Base-by-base conservation (phyloP, 306 rosid species). In the Gastrolobium bilobum region DNA sequence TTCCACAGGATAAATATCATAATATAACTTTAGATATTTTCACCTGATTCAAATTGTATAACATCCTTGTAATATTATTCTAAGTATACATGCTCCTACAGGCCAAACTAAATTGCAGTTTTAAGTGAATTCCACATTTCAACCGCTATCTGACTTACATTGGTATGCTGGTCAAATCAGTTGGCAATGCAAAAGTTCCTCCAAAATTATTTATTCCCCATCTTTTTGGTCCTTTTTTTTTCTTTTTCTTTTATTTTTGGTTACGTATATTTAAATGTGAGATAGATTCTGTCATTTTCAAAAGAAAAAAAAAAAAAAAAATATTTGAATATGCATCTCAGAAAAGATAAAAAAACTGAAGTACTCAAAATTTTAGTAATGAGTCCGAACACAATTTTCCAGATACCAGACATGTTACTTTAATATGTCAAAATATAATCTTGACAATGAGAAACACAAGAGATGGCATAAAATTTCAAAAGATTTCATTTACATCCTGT, bases 401-500 rank as follows among this genome's bases (percentile, higher is more conserved):
- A 62, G 68, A 47, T 10, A 63, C 70, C 43, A 75, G 5, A 54
- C 73, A 77, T 67, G 57, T 14, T 20, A 59, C 29, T 30, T 60
- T 54, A 30, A 63, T 13, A 56, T 5, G 66, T 62, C 20, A 53
- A 76, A 48, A 78, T 42, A 60, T 46, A 38, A 38, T 58, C 73
- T 56, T 63, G 48, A 67, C 69, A n/a, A 47, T 39, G 37, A 58
- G 11, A 13, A 46, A 57, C 54, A 40, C 30, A 38, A 52, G 39
- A 39, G 61, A 38, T 46, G 20, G 33, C 34, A 68, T 26, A 5
- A 64, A 50, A 63, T 68, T 61, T 43, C 78, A 31, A 47, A 71
- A 79, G 73, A 58, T 60, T 61, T 65, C 39, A 53, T 74, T 70
- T 64, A 69, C 69, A 64, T 80, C 42, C 14, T 74, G 74, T 73